Percentiles rank a stretch among this genome's conserved stretches.
Evolutionary conservation across 176 grass and related monocot species (phyloP).

Genomic region (Lolium perenne): DNA sequence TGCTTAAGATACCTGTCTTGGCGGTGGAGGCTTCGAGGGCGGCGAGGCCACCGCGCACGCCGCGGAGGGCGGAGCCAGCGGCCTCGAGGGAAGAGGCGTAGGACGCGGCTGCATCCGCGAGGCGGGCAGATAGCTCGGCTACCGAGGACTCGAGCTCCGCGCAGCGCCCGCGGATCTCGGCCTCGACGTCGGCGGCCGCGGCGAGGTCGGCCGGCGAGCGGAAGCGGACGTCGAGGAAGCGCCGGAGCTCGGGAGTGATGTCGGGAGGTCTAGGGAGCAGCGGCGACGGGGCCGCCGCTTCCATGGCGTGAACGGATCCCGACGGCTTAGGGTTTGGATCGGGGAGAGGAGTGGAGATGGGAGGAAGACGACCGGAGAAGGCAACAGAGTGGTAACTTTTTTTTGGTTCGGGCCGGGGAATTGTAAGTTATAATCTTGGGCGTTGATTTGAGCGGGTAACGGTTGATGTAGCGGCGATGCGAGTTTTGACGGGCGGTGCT

Average conservation of each 20-base stretch:
- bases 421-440: too few species aligned
- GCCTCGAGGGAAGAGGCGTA: conserved; percentile 52
- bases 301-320: conserved; percentile 45
- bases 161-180: conserved; percentile 61
- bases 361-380: conserved; percentile 30
- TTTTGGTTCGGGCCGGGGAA: too few species aligned
- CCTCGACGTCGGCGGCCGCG: conserved; percentile 60
- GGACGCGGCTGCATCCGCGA: conserved; percentile 35
- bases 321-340: conserved; percentile 44
- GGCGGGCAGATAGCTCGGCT: conserved; percentile 38
- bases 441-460: too few species aligned
- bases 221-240: conserved; percentile 67
- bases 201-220: conserved; percentile 57
- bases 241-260: conserved; percentile 38
- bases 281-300: conserved; percentile 42
- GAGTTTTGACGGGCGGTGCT: too few species aligned
- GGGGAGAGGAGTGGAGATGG: conserved; percentile 29
- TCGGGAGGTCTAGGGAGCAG: conserved; percentile 15
- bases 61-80: conserved; percentile 40
- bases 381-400: too few species aligned
- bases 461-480: too few species aligned
- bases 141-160: conserved; percentile 67
- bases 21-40: conserved; percentile 45
- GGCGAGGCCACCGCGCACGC: conserved; percentile 50
- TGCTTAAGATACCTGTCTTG: conserved; percentile 41